These are phyloP conservation scores for Neurospora cerealis DNA, from an alignment of 495 filamentous ascomycete genomes.

Conservation along the genomic window DNA sequence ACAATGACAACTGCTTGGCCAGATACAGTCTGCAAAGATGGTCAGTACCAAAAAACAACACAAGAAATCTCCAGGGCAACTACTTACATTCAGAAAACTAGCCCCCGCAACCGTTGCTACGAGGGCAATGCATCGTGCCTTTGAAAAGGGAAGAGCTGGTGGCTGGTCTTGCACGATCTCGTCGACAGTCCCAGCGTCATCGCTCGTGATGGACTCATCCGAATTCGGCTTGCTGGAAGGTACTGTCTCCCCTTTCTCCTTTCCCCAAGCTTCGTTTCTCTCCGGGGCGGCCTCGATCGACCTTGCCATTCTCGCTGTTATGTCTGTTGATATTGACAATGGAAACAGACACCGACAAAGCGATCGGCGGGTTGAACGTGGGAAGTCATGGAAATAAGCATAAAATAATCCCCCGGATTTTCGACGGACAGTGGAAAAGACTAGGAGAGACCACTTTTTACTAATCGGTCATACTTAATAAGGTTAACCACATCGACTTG, in stretches of 20 bases:
- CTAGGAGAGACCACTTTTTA: background rate
- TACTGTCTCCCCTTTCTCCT: background rate
- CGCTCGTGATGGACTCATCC: background rate
- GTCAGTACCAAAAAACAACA: background rate
- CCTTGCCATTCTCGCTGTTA: background rate
- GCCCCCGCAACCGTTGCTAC: slow-evolving; percentile 43
- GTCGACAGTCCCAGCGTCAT: background rate
- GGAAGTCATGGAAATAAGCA: background rate
- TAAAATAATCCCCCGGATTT: background rate
- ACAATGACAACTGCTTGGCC: slow-evolving; percentile 52
- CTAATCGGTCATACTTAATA: background rate
- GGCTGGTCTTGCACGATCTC: background rate
- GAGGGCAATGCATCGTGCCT: slow-evolving; percentile 36
- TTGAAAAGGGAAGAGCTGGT: slow-evolving; percentile 31
- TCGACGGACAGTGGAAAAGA: background rate
- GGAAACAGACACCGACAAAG: background rate
- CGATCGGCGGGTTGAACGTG: background rate
- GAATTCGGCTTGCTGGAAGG: background rate
- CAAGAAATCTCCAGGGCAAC: too few species aligned
- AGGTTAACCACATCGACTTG: background rate
- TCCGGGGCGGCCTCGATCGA: background rate
- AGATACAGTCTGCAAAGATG: slow-evolving; percentile 39
- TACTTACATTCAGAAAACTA: slow-evolving; percentile 43
- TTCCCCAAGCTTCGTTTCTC: background rate
- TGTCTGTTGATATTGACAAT: background rate